These are phyloP conservation scores for Haplographium delicatum DNA, from an alignment of 495 filamentous ascomycete species.

Conservation along the genomic window DNA sequence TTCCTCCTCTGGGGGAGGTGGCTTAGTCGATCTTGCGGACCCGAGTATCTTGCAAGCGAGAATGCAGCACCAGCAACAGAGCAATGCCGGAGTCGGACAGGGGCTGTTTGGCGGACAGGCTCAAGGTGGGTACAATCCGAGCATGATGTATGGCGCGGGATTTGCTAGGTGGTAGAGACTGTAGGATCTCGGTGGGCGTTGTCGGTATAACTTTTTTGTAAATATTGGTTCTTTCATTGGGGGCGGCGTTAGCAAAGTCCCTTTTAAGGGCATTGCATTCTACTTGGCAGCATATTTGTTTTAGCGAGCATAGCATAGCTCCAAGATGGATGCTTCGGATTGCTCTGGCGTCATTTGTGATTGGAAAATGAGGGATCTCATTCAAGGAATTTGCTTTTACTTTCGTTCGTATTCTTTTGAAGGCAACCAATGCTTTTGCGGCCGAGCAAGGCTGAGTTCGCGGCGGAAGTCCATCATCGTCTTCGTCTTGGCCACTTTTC, in stretches of 20 bases:
- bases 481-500: slow-evolving; percentile 55
- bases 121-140: slow-evolving; percentile 97
- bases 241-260: slow-evolving; percentile 13
- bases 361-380: slow-evolving; percentile 38
- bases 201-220: slow-evolving; percentile 14
- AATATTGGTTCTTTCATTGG: slow-evolving; percentile 24
- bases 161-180: slow-evolving; percentile 65
- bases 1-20: slow-evolving; percentile 97
- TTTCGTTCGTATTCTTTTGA: slow-evolving; percentile 25
- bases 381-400: slow-evolving; percentile 31
- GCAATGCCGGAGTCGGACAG: slow-evolving; percentile 75
- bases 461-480: slow-evolving; percentile 61
- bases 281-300: slow-evolving; percentile 21
- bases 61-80: slow-evolving; percentile 78
- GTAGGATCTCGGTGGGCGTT: slow-evolving; percentile 15
- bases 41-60: slow-evolving; percentile 98
- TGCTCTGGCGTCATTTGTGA: slow-evolving; percentile 35
- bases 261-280: slow-evolving; percentile 25
- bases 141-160: slow-evolving; percentile 78
- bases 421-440: slow-evolving; percentile 21
- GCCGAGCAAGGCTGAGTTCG: slow-evolving; percentile 32
- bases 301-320: slow-evolving; percentile 33
- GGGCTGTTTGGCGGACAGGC: slow-evolving; percentile 84
- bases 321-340: slow-evolving; percentile 34
- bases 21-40: slow-evolving; percentile 99